phyloP scores from a whole-genome alignment of 2,329 filamentous ascomycete species.

The Emericellopsis atlantica region DNA sequence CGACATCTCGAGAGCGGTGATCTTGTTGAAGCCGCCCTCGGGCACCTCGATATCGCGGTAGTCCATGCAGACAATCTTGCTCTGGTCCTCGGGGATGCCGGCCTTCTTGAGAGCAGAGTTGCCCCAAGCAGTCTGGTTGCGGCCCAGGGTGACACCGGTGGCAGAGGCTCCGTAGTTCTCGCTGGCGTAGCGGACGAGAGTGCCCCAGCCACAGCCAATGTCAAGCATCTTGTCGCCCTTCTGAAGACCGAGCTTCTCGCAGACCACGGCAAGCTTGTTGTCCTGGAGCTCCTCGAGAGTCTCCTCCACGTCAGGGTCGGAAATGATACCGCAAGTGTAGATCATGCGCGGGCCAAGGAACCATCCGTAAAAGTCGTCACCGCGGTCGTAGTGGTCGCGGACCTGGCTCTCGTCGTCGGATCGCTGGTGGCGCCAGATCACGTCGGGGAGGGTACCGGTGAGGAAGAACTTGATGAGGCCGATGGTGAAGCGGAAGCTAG shows the following conservation, averaged over 20 bases:
- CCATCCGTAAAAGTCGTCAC: conserved; percentile 97
- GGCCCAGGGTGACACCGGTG: conserved; percentile 85
- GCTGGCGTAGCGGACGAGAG: conserved; percentile 83
- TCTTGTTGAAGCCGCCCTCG: conserved; percentile 66
- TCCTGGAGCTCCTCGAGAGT: conserved; percentile 90
- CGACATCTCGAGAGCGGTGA: conserved; percentile 96
- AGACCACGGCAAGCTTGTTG: conserved; percentile 91
- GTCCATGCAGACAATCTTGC: conserved; percentile 87
- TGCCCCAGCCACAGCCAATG: conserved; percentile 97
- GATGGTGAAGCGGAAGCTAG: conserved; percentile 82
- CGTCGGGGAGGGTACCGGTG: conserved; percentile 75
- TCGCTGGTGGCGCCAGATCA: conserved; percentile 74
- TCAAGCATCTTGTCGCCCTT: conserved; percentile 76
- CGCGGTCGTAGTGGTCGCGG: conserved; percentile 92
- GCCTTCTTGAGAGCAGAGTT: conserved; percentile 77
- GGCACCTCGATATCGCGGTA: conserved; percentile 87
- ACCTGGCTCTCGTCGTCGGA: conserved; percentile 95
- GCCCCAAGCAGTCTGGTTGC: conserved; percentile 95
- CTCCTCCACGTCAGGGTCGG: conserved; percentile 78
- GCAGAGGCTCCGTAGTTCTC: conserved; percentile 79
- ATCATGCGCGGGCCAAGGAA: conserved; percentile 98
- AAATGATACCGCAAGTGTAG: conserved; percentile 92
- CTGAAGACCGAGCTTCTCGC: conserved; percentile 85
- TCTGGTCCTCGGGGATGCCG: conserved; percentile 77
- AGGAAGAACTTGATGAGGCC: conserved; percentile 81